Percentiles rank a stretch among this genome's conserved stretches.
phyloP scores from a whole-genome alignment of 1,139 yeast genomes.

The Pichia sp. region DNA sequence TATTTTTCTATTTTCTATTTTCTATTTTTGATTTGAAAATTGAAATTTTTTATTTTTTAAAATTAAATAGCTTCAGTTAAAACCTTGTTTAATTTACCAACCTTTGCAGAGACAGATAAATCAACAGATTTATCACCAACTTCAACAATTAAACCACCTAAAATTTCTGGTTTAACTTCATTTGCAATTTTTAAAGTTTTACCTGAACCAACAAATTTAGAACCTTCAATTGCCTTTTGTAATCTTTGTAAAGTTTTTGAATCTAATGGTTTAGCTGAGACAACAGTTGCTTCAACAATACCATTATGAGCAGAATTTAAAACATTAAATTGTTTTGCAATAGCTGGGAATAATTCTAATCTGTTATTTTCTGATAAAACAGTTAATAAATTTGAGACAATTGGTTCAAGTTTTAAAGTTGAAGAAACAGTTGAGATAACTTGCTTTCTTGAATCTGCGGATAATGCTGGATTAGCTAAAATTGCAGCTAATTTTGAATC shows the following conservation, averaged over 20 bases:
- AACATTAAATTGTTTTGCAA: slow-evolving; percentile 65
- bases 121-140: slow-evolving; percentile 97
- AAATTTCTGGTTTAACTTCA: slow-evolving; percentile 79
- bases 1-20: too few species aligned
- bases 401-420: slow-evolving; percentile 58
- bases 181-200: slow-evolving; percentile 81
- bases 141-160: slow-evolving; percentile 94
- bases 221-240: slow-evolving; percentile 70
- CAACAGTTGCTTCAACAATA: slow-evolving; percentile 86
- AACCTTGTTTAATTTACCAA: slow-evolving; percentile 82
- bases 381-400: slow-evolving; percentile 71
- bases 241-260: slow-evolving; percentile 72
- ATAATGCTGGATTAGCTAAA: slow-evolving; percentile 79
- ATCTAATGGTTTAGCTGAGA: slow-evolving; percentile 84
- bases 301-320: slow-evolving; percentile 89
- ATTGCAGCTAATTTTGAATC: slow-evolving; percentile 61
- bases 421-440: slow-evolving; percentile 59
- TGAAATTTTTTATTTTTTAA: background rate
- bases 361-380: slow-evolving; percentile 96
- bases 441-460: slow-evolving; percentile 63
- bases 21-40: background rate
- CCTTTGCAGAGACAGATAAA: slow-evolving; percentile 77
- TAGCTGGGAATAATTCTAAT: slow-evolving; percentile 58
- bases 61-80: slow-evolving; percentile 71
- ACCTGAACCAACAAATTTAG: slow-evolving; percentile 76